Evolutionary conservation across 805 yeast species (phyloP).

Genomic region (Myxozyma melibiosi): DNA sequence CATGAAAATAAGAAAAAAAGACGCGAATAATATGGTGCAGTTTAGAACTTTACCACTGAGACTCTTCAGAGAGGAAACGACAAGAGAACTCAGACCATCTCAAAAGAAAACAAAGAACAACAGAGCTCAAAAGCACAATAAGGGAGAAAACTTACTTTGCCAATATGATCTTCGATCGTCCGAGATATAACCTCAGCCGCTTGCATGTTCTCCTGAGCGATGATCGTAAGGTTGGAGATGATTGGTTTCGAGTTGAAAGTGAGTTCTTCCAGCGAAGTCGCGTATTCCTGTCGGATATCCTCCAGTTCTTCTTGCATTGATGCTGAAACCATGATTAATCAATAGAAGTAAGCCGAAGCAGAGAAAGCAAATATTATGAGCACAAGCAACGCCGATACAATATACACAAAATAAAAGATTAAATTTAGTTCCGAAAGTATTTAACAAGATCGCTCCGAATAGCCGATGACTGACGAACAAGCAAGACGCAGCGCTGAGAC

Average conservation of each 20-base stretch:
- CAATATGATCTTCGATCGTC: slow-evolving; percentile 73
- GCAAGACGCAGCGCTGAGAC: too few relatives aligned
- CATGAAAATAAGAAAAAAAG: neutral
- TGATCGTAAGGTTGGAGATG: slow-evolving; percentile 76
- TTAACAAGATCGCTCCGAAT: too few relatives aligned
- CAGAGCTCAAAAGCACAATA: neutral
- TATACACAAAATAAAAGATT: too few relatives aligned
- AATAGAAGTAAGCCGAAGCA: neutral
- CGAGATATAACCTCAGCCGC: slow-evolving; percentile 76
- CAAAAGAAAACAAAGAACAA: neutral
- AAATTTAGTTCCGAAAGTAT: too few relatives aligned
- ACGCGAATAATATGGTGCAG: too few relatives aligned
- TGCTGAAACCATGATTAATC: slow-evolving; percentile 14
- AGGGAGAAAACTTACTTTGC: slow-evolving; percentile 47
- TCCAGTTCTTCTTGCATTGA: slow-evolving; percentile 38
- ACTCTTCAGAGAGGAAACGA: neutral
- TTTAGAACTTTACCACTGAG: too few relatives aligned
- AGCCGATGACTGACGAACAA: too few relatives aligned
- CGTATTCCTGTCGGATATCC: slow-evolving; percentile 64
- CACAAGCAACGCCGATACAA: too few relatives aligned
- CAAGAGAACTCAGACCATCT: neutral
- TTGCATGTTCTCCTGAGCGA: slow-evolving; percentile 82
- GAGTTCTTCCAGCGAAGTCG: slow-evolving; percentile 68
- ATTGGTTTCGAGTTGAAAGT: slow-evolving; percentile 90
- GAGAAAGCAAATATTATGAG: too few relatives aligned